Base-by-base conservation (phyloP, 495 filamentous ascomycete species). In the Glarea lozoyensis region DNA sequence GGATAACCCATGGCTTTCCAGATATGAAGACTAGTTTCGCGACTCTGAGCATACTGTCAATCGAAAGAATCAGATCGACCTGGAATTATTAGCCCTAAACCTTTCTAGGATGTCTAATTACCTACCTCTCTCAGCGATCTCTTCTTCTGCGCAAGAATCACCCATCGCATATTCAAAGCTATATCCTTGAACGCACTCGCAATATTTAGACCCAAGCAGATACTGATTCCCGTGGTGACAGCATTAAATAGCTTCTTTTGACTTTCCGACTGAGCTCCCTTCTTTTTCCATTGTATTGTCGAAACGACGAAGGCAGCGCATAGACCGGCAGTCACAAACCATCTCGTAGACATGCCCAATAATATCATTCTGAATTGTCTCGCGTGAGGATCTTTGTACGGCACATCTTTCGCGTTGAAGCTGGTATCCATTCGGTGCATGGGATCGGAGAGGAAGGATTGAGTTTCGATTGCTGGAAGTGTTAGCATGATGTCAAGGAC, bases 181-280 rank as follows among this genome's bases (percentile, higher is more conserved):
- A 59, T 45, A 37, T 57, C 53, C 46, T 59, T 59, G 36, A 59
- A 50, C 15, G 50, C 48, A 38, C 51, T 57, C 17, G 50, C 51
- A 37, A 59, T 45, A 37, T 59, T 59, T 13, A 59, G 27, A 45
- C 54, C 50, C 11, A 59, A 27, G 11, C 45, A 42, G 20, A 59
- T 56, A 24, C 40, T 47, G n/a, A 59, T 38, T 1, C 37, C 50
- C 0, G 52, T 57, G 11, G 51, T 59, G 13, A 52, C 24, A 12
- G 54, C 38, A 32, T 59, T 57, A 24, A 46, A 57, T 23, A 47
- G 15, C 24, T 39, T 47, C 42, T 57, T 59, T 17, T 38, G 13
- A 0, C 3, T 33, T 37, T 56, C 50, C 18, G 29, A 27, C 17
- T 46, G 19, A 15, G 45, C 45, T 7, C 27, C 40, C 21, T 48